phyloP scores from a whole-genome alignment of 169 alveolate genomes.

The Cryptosporidium viatorum region DNA sequence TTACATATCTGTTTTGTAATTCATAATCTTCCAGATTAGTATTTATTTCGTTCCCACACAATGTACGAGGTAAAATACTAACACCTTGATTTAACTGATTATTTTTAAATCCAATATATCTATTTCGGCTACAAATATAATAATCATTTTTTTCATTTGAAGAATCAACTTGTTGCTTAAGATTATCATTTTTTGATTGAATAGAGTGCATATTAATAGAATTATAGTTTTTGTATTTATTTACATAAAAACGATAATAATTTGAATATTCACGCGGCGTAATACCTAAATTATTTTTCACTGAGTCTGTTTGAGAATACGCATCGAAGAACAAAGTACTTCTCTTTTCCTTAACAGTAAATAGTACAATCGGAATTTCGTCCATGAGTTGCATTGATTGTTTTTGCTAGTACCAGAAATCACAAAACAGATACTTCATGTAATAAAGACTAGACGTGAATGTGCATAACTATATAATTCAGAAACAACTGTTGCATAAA shows the following conservation, averaged over 20 bases:
- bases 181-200: neutral
- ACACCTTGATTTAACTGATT: neutral
- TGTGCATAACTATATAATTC: neutral
- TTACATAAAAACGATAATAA: conserved; percentile 23
- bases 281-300: neutral
- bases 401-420: neutral
- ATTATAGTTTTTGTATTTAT: conserved; percentile 16
- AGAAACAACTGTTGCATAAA: neutral
- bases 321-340: conserved; percentile 10
- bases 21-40: neutral
- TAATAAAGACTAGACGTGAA: conserved; percentile 12
- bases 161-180: neutral
- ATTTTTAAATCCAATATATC: neutral
- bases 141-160: neutral
- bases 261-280: conserved; percentile 45
- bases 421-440: conserved; percentile 21
- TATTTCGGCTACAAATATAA: neutral
- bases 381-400: neutral
- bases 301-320: conserved; percentile 34
- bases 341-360: conserved; percentile 7
- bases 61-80: neutral
- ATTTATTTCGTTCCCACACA: neutral
- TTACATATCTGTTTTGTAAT: neutral
- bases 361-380: conserved; percentile 31
- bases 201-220: neutral